phyloP scores from a whole-genome alignment of 345 rosid species.

The Populus euphratica region DNA sequence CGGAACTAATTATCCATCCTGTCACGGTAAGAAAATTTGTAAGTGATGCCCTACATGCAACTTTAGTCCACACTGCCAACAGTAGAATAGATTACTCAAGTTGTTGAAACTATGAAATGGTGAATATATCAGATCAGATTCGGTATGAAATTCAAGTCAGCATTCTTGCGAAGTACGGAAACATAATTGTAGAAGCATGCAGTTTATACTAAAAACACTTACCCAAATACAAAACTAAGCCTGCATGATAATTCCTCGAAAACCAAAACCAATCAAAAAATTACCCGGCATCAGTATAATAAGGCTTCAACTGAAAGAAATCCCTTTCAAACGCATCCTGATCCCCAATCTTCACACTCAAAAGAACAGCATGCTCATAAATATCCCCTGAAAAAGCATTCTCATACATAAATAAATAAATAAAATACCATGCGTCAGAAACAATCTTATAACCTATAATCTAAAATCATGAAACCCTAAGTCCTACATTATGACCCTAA shows the following conservation, averaged over 20 bases:
- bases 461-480: not conserved
- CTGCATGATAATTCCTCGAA: not conserved
- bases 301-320: constrained; percentile 92
- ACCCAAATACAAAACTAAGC: not conserved
- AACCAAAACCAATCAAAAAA: not conserved
- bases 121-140: not conserved
- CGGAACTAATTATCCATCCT: not conserved
- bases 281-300: constrained; percentile 88
- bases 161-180: not conserved
- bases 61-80: not conserved
- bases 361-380: constrained; percentile 85
- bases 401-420: not conserved
- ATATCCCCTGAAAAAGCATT: constrained; percentile 61
- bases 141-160: not conserved
- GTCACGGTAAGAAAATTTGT: not conserved
- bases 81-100: not conserved
- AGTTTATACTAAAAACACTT: not conserved
- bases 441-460: not conserved
- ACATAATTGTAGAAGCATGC: not conserved
- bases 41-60: not conserved
- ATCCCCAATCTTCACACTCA: constrained; percentile 84
- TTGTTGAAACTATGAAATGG: not conserved
- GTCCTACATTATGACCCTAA: not conserved
- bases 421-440: not conserved
- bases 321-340: constrained; percentile 97